These are phyloP conservation scores for Scheffersomyces ergatensis DNA, from an alignment of 805 yeast genomes.

Conservation along the genomic window DNA sequence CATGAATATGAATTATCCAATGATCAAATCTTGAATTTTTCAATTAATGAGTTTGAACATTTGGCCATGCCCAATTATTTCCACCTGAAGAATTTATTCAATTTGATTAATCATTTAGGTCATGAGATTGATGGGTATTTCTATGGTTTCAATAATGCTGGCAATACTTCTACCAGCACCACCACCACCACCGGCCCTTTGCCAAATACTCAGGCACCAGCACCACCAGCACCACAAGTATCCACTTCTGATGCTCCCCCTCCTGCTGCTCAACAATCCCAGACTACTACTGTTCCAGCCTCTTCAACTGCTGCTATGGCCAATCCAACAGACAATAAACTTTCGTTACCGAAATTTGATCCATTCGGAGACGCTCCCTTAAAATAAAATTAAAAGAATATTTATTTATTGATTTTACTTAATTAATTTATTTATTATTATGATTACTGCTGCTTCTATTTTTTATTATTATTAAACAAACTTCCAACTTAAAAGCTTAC, in stretches of 20 bases:
- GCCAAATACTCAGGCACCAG: not conserved
- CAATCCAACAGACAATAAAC: too few species aligned
- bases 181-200: not conserved
- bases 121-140: slow-evolving; percentile 41
- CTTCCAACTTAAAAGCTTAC: too few species aligned
- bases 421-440: too few species aligned
- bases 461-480: too few species aligned
- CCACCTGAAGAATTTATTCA: slow-evolving; percentile 49
- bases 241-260: not conserved
- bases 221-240: not conserved
- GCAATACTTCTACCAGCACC: not conserved
- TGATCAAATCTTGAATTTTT: slow-evolving; percentile 41
- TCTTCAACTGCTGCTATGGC: too few species aligned
- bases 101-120: slow-evolving; percentile 44
- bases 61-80: slow-evolving; percentile 46
- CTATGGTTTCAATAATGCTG: slow-evolving; percentile 32
- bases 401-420: too few species aligned
- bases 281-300: not conserved
- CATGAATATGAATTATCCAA: slow-evolving; percentile 37
- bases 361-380: slow-evolving; percentile 22
- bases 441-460: not conserved
- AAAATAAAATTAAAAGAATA: too few species aligned
- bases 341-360: slow-evolving; percentile 17
- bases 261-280: not conserved
- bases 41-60: slow-evolving; percentile 40